Conservation (phyloP, 164 flowering plant genomes). For the Santalum album region DNA sequence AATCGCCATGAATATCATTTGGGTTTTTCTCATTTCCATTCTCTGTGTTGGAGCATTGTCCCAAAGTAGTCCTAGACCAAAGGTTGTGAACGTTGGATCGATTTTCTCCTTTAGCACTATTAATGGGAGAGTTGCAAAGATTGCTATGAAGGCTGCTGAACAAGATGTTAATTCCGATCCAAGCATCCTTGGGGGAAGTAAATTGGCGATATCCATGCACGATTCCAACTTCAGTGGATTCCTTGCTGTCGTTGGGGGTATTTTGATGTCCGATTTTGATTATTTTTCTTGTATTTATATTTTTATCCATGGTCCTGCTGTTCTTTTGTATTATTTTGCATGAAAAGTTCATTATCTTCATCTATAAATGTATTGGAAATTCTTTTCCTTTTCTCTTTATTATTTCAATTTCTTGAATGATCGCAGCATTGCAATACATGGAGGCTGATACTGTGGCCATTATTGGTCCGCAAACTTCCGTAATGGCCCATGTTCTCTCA, state of each 20-base stretch:
- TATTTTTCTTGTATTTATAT: background rate
- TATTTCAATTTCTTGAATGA: background rate
- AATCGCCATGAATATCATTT: conserved; percentile 9
- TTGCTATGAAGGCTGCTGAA: conserved; percentile 68
- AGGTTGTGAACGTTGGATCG: conserved; percentile 48
- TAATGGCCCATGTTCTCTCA: conserved; percentile 55
- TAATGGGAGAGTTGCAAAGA: conserved; percentile 46
- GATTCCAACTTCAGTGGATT: conserved; percentile 63
- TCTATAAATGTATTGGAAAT: background rate
- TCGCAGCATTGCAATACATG: conserved; percentile 41
- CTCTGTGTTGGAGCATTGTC: conserved; percentile 9
- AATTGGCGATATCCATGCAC: conserved; percentile 31
- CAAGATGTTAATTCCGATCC: conserved; percentile 60
- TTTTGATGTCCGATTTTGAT: background rate
- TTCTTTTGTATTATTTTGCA: background rate
- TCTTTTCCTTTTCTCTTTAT: background rate
- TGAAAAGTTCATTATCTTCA: background rate
- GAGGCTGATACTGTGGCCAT: conserved; percentile 49
- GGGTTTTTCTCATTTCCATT: conserved; percentile 8
- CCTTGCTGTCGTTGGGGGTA: conserved; percentile 56
- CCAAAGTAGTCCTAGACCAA: conserved; percentile 15
- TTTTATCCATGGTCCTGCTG: too few relatives aligned
- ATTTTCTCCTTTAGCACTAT: conserved; percentile 38
- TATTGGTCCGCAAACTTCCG: conserved; percentile 53
- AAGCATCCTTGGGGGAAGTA: conserved; percentile 45